Base-by-base conservation (phyloP, 75 land plant genomes). In the Picea sitchensis region DNA sequence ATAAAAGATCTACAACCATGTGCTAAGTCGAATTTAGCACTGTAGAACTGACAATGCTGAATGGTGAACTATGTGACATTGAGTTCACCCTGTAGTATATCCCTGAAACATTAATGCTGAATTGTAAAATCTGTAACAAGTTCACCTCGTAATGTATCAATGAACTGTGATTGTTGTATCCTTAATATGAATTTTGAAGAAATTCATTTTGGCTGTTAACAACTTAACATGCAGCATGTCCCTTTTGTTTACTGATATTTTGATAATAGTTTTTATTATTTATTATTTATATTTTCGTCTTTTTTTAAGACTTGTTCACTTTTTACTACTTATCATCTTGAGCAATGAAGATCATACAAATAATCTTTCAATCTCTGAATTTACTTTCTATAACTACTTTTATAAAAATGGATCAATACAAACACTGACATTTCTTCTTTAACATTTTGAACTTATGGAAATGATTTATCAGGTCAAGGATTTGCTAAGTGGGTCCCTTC, bases 401-500 rank as follows among this genome's bases (percentile, higher is more conserved):
- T 15, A 15, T 4, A 15, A 44, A 26, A n/a, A 15, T 13, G 26
- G 14, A 59, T 34, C 75, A 9, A 34, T 69, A 75, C 51, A n/a
- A 61, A 32, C 12, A 31, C 12, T 26, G n/a, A 44, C 12, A 18
- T 41, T 21, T 32, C 20, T 11, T 71, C 41, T 71, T 41, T 71
- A 71, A 71, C 44, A 71, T 44, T 38, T 71, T 71, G 23, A 18
- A 18, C 12, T 41, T 71, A 3, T 71, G 54, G 34, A 38, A 65
- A 51, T 51, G 54, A 56, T 59, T 76, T 7, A 2, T 75, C 88
- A 93, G 93, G 85, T 85, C 61, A 82, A 80, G 73, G 84, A 77
- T 84, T 79, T 82, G 41, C 26, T 86, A 80, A 80, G 86, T 15
- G 64, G 77, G 65, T 77, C 89, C 67, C 23, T 86, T 58, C 72